A percentile compares a stretch with the other conserved stretches of the same genome.
Conservation (phyloP, 2,329 filamentous ascomycete species). For the Arachnomyces sp. region DNA sequence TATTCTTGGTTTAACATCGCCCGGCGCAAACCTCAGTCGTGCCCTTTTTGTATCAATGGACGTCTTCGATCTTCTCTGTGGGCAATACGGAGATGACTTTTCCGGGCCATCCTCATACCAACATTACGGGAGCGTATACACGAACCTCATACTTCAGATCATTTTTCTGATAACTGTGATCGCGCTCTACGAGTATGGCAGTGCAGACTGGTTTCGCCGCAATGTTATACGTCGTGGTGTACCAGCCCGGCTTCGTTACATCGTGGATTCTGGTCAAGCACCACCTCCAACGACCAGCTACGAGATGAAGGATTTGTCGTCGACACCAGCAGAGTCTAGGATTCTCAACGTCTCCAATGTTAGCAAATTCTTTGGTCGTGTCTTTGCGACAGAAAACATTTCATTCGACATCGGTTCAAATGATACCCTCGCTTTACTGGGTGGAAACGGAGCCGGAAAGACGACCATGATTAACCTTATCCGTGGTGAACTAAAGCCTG, state of each 20-base stretch:
- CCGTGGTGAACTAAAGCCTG: slow-evolving; percentile 10
- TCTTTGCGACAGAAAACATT: slow-evolving; percentile 25
- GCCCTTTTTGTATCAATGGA: slow-evolving; percentile 12
- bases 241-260: neutral
- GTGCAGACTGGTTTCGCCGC: too few relatives aligned
- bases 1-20: slow-evolving; percentile 10
- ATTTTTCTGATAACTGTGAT: slow-evolving; percentile 9
- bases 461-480: slow-evolving; percentile 42
- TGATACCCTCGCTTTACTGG: slow-evolving; percentile 39
- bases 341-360: slow-evolving; percentile 11
- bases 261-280: neutral
- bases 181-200: slow-evolving; percentile 9
- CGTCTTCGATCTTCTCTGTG: slow-evolving; percentile 11
- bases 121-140: too few relatives aligned
- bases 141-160: slow-evolving; percentile 11
- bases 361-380: slow-evolving; percentile 10
- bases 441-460: slow-evolving; percentile 43
- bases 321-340: slow-evolving; percentile 5
- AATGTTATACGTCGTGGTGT: neutral
- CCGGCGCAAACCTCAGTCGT: slow-evolving; percentile 11
- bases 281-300: neutral
- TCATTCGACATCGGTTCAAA: slow-evolving; percentile 31
- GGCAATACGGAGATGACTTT: slow-evolving; percentile 1
- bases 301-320: neutral
- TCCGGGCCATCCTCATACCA: slow-evolving; percentile 9